These are phyloP conservation scores for Tuctoria greenei DNA, from an alignment of 176 grass and related monocot genomes.

Conservation along the genomic window DNA sequence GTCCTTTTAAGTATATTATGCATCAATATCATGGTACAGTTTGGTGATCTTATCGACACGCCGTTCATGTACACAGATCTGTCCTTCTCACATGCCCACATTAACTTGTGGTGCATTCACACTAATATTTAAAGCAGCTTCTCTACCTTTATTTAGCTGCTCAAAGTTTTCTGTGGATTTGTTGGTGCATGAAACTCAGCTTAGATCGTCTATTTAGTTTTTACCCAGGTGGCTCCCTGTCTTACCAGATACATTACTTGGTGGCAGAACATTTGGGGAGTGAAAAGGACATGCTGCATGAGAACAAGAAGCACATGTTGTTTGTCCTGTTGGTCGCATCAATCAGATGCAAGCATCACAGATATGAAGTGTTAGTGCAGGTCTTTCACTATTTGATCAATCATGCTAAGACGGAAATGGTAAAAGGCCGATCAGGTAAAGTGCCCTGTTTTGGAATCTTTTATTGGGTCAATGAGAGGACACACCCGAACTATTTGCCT, in stretches of 20 bases:
- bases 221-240: background rate
- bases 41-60: constrained; percentile 19
- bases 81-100: constrained; percentile 27
- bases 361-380: constrained; percentile 4
- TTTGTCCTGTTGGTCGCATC: constrained; percentile 44
- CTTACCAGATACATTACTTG: constrained; percentile 8
- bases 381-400: constrained; percentile 33
- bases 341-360: constrained; percentile 23
- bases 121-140: background rate
- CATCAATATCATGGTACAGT: constrained; percentile 5
- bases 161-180: background rate
- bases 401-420: constrained; percentile 47
- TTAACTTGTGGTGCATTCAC: background rate
- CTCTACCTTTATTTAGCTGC: constrained; percentile 1
- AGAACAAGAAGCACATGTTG: constrained; percentile 29
- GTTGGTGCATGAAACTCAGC: background rate
- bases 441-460: constrained; percentile 28
- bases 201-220: background rate
- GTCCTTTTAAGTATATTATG: constrained; percentile 4
- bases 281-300: constrained; percentile 25
- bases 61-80: constrained; percentile 15
- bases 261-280: constrained; percentile 28
- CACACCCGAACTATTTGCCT: background rate
- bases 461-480: constrained; percentile 36
- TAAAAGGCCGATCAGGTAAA: constrained; percentile 41